Percentiles rank a stretch among this genome's conserved stretches.
These are phyloP conservation scores for Ogataea neopini DNA, from an alignment of 805 yeast species.

Conservation along the genomic window DNA sequence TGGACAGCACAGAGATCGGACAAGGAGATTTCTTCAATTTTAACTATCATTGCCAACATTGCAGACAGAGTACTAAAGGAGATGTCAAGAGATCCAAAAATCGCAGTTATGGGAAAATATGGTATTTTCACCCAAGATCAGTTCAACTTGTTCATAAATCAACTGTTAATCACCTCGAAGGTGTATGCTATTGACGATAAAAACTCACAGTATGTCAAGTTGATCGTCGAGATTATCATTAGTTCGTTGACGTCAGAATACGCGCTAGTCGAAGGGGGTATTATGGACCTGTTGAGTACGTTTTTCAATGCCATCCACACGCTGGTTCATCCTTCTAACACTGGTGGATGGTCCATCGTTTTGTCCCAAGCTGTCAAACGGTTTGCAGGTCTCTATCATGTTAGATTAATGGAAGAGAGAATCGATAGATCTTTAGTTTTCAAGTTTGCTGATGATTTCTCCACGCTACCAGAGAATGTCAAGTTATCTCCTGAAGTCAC, in stretches of 20 bases:
- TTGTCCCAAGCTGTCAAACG: constrained; percentile 66
- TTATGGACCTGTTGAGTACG: constrained; percentile 52
- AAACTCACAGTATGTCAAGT: constrained; percentile 28
- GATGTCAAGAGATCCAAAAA: constrained; percentile 32
- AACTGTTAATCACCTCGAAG: constrained; percentile 38
- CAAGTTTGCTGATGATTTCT: constrained; percentile 24
- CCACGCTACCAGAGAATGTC: constrained; percentile 24
- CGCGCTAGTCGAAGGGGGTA: constrained; percentile 43
- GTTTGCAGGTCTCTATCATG: constrained; percentile 59
- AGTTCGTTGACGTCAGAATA: constrained; percentile 59
- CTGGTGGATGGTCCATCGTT: constrained; percentile 82
- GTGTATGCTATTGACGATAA: constrained; percentile 25
- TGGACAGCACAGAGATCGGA: constrained; percentile 61
- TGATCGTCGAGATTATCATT: constrained; percentile 47
- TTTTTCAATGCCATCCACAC: constrained; percentile 73
- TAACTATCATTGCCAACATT: constrained; percentile 64
- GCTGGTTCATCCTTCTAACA: constrained; percentile 87
- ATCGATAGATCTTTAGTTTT: constrained; percentile 34
- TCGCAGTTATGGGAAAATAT: constrained; percentile 44
- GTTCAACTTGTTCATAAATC: constrained; percentile 57
- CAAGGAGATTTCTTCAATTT: constrained; percentile 58
- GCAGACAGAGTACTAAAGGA: constrained; percentile 48
- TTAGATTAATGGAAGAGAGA: constrained; percentile 53
- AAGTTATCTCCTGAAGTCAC: constrained; percentile 29
- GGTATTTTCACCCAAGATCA: constrained; percentile 71